Percentiles rank a stretch among this genome's conserved stretches.
phyloP scores from a whole-genome alignment of 306 rosid species.

The Lathyrus sativus region DNA sequence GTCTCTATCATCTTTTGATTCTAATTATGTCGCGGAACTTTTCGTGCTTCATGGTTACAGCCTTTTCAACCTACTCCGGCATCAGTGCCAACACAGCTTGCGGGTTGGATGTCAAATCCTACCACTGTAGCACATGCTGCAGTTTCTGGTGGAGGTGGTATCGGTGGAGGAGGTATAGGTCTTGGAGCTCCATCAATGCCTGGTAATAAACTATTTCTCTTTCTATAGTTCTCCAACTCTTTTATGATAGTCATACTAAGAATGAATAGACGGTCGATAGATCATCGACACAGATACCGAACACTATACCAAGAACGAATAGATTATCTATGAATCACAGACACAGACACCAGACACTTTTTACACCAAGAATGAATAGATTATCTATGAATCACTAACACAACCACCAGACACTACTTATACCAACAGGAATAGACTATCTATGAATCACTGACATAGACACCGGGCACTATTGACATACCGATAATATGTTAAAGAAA shows the following conservation, averaged over 20 bases:
- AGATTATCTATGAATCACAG: too few species aligned
- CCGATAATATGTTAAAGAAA: not conserved
- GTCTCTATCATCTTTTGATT: slow-evolving; percentile 10
- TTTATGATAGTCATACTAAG: slow-evolving; percentile 11
- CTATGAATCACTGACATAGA: not conserved
- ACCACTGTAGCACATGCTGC: slow-evolving; percentile 84
- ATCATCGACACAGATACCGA: too few species aligned
- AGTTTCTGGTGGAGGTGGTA: slow-evolving; percentile 88
- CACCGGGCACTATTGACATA: not conserved
- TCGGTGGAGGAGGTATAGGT: slow-evolving; percentile 95
- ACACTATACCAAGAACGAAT: too few species aligned
- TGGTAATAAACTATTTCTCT: slow-evolving; percentile 49
- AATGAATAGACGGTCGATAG: not conserved
- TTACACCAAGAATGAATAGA: too few species aligned
- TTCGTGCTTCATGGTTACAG: slow-evolving; percentile 49
- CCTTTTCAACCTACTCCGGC: slow-evolving; percentile 92
- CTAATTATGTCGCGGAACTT: slow-evolving; percentile 12
- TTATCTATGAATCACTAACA: not conserved
- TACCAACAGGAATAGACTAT: not conserved
- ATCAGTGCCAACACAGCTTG: slow-evolving; percentile 81
- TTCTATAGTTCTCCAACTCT: slow-evolving; percentile 25
- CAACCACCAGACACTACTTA: not conserved
- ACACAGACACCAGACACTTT: too few species aligned
- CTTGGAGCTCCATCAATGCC: slow-evolving; percentile 96
- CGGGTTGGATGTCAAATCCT: slow-evolving; percentile 99